A percentile compares a stretch with the other conserved stretches of the same genome.
phyloP scores from a whole-genome alignment of 2,329 filamentous ascomycete genomes.

The Teratosphaeria destructans region DNA sequence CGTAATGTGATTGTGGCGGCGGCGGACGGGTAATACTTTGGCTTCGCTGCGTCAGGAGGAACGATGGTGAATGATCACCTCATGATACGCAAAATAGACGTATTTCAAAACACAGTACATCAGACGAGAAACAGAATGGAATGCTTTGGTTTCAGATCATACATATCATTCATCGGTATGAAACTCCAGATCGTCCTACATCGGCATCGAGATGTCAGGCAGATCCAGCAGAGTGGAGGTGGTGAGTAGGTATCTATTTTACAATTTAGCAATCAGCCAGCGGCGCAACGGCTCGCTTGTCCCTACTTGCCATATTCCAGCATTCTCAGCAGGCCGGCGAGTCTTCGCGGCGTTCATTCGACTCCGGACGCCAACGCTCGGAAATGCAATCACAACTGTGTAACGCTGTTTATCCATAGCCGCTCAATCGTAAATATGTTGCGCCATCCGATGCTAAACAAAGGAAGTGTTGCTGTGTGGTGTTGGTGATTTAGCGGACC shows the following conservation, averaged over 20 bases:
- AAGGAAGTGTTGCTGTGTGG: not conserved
- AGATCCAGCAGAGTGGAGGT: slow-evolving; percentile 4
- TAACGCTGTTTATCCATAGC: not conserved
- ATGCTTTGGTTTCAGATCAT: slow-evolving; percentile 1
- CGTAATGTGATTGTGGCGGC: too few species aligned
- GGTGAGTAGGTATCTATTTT: not conserved
- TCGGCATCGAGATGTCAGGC: not conserved
- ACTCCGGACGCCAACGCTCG: slow-evolving; percentile 1
- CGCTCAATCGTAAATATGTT: not conserved
- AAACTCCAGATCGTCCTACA: slow-evolving; percentile 2
- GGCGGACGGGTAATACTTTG: too few species aligned
- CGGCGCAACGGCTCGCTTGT: not conserved
- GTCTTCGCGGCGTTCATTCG: not conserved
- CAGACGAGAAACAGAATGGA: not conserved
- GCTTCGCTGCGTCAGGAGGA: too few species aligned
- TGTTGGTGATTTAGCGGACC: slow-evolving; percentile 33
- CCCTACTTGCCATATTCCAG: not conserved
- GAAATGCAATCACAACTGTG: not conserved
- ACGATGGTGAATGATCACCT: too few species aligned
- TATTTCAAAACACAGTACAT: not conserved
- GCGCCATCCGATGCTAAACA: not conserved
- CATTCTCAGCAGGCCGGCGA: not conserved
- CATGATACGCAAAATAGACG: not conserved
- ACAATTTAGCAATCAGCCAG: not conserved
- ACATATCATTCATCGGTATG: slow-evolving; percentile 2